phyloP scores from a whole-genome alignment of 2,329 filamentous ascomycete genomes.

The Podosphaera aphanis region DNA sequence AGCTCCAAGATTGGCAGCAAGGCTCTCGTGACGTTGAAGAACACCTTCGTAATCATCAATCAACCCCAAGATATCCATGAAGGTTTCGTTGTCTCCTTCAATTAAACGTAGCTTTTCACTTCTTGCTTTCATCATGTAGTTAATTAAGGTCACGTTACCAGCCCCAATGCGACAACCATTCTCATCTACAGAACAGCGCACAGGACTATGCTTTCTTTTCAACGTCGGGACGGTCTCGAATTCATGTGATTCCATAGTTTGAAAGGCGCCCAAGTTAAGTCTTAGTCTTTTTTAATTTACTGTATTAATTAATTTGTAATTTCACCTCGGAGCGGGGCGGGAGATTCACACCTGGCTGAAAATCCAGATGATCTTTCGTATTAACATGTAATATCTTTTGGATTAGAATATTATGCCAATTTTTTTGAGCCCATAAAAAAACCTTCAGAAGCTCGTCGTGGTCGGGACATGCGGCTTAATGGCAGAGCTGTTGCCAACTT shows the following conservation, averaged over 20 bases:
- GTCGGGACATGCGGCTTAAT: neutral
- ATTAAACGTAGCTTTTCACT: slow-evolving; percentile 25
- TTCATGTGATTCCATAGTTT: neutral
- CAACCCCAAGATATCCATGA: slow-evolving; percentile 47
- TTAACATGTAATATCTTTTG: neutral
- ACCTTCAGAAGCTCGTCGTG: neutral
- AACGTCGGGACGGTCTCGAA: neutral
- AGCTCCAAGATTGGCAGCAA: slow-evolving; percentile 65
- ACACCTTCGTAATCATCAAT: slow-evolving; percentile 68
- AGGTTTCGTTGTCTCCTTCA: slow-evolving; percentile 37
- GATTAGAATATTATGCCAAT: too few species aligned
- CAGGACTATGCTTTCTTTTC: neutral
- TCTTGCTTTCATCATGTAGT: slow-evolving; percentile 26
- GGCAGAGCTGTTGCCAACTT: neutral
- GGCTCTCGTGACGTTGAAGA: slow-evolving; percentile 62
- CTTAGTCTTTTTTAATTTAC: neutral
- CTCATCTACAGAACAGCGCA: neutral
- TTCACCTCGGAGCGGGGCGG: slow-evolving; percentile 1
- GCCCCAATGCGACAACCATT: neutral
- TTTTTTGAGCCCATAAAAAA: neutral
- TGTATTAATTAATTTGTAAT: neutral
- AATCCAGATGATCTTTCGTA: neutral
- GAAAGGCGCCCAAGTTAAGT: too few species aligned
- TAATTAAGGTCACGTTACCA: slow-evolving; percentile 21
- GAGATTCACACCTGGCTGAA: neutral